These are phyloP conservation scores for Nitzschia sp. DNA, from an alignment of 108 stramenopile genomes.

Conservation along the genomic window DNA sequence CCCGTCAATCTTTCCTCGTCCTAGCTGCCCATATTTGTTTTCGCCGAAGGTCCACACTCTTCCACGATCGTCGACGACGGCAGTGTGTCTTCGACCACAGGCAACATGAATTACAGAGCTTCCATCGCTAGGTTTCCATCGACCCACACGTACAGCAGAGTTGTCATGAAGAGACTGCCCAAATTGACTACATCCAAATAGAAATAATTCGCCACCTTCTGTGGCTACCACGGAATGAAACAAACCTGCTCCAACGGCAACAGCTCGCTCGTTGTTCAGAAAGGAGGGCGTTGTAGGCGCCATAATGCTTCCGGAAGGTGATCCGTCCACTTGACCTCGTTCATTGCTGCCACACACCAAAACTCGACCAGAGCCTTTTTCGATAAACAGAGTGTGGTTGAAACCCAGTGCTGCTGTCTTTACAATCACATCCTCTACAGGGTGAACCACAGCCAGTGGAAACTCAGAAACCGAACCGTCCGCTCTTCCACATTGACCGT, in stretches of 20 bases:
- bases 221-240: conserved; percentile 81
- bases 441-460: conserved; percentile 26
- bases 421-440: conserved; percentile 51
- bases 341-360: conserved; percentile 71
- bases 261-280: conserved; percentile 28
- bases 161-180: conserved; percentile 63
- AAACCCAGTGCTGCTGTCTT: conserved; percentile 63
- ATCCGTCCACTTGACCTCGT: conserved; percentile 60
- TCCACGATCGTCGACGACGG: conserved; percentile 61
- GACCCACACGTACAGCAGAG: conserved; percentile 19
- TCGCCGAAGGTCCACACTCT: conserved; percentile 81
- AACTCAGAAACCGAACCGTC: too few species aligned
- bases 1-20: conserved; percentile 33
- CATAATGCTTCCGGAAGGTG: not conserved
- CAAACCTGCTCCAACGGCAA: conserved; percentile 67
- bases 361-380: conserved; percentile 55
- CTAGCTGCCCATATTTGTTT: conserved; percentile 82
- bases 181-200: conserved; percentile 75
- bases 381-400: conserved; percentile 72
- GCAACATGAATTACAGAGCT: conserved; percentile 53
- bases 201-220: conserved; percentile 58
- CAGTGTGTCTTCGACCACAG: conserved; percentile 74
- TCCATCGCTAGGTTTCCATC: conserved; percentile 74
- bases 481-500: conserved; percentile 67
- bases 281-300: conserved; percentile 26